These are phyloP conservation scores for Maudiozyma bulderi DNA, from an alignment of 805 yeast species.

Conservation along the genomic window DNA sequence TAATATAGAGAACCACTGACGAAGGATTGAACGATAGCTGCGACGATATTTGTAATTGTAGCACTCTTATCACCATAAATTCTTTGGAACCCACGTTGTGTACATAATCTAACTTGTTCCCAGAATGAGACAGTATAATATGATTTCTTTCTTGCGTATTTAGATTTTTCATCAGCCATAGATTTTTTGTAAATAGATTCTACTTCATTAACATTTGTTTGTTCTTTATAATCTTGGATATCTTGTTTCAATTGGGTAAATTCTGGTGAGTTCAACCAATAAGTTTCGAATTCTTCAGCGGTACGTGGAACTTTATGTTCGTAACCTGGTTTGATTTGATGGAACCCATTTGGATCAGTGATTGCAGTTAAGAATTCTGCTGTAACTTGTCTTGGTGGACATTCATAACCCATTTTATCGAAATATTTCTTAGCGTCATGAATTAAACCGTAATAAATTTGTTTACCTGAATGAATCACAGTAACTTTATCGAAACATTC, in stretches of 20 bases:
- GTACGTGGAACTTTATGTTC: constrained; percentile 45
- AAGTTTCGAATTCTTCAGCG: constrained; percentile 45
- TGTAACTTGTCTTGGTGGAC: constrained; percentile 51
- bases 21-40: constrained; percentile 43
- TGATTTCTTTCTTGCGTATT: constrained; percentile 14
- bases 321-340: constrained; percentile 31
- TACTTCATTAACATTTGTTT: constrained; percentile 26
- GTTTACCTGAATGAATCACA: constrained; percentile 42
- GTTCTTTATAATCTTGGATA: constrained; percentile 32
- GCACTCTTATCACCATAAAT: constrained; percentile 51
- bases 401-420: constrained; percentile 45
- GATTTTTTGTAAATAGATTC: constrained; percentile 26
- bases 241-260: constrained; percentile 31
- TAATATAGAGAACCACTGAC: constrained; percentile 56
- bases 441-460: constrained; percentile 48
- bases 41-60: constrained; percentile 21
- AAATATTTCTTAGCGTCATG: constrained; percentile 42
- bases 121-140: constrained; percentile 24
- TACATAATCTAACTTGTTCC: constrained; percentile 43
- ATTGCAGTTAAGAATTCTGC: constrained; percentile 54
- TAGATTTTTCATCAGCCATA: constrained; percentile 24
- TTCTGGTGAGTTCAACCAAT: constrained; percentile 36
- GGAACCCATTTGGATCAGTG: constrained; percentile 47
- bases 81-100: constrained; percentile 46
- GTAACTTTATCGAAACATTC: constrained; percentile 45